phyloP scores from a whole-genome alignment of 2,329 filamentous ascomycete species.

The Dendryphion nanum region DNA sequence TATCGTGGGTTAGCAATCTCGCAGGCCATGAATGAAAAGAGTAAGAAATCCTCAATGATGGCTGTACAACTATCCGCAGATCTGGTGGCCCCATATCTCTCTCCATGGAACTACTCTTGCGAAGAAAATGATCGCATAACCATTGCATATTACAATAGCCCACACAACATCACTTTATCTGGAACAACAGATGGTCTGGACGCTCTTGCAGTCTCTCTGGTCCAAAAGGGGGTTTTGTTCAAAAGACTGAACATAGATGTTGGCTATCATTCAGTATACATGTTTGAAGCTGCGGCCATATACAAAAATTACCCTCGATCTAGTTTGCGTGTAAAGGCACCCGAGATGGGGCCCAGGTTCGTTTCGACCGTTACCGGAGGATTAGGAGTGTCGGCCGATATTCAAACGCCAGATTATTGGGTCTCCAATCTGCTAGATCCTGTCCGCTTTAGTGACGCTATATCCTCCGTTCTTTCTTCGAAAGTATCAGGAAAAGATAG shows the following conservation, averaged over 20 bases:
- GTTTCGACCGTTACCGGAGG: neutral
- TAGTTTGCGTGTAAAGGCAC: neutral
- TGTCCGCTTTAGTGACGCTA: neutral
- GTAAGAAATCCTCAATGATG: neutral
- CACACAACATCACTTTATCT: constrained; percentile 45
- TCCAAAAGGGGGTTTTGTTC: constrained; percentile 39
- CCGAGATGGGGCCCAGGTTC: neutral
- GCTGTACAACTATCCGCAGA: neutral
- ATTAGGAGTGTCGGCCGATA: too few relatives aligned
- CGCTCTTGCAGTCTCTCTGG: constrained; percentile 26
- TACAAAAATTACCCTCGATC: neutral
- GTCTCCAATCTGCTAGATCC: neutral
- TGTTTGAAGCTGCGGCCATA: constrained; percentile 17
- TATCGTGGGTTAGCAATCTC: neutral
- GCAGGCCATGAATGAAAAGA: neutral
- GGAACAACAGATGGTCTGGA: constrained; percentile 41
- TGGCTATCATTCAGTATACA: constrained; percentile 47
- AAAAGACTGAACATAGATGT: constrained; percentile 41
- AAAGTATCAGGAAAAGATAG: too few relatives aligned
- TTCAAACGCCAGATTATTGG: neutral
- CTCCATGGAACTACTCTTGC: neutral
- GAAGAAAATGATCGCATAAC: neutral
- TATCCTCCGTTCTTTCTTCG: neutral
- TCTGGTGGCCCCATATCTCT: neutral
- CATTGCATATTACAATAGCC: constrained; percentile 39